Evolutionary conservation across 2,329 filamentous ascomycete species (phyloP), one percentile per base, ranked within the genome.

Genomic region (Leptosphaerulina australis): DNA sequence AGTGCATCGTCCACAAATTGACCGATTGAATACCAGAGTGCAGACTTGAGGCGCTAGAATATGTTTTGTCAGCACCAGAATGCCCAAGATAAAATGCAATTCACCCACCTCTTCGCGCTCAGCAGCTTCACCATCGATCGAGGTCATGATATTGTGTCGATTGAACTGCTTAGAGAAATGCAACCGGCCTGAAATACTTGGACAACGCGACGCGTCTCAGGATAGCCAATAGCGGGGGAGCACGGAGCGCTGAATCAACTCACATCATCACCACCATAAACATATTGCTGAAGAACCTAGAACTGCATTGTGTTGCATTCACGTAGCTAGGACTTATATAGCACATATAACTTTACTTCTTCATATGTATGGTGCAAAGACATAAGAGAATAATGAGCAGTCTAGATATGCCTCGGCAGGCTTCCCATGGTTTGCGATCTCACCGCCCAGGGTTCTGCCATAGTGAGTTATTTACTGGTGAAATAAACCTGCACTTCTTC

Each of bases 1-100:
- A 86, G 87, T 69, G 96, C 88, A 59, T 93, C 86, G 70, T 97
- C 93, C 57, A 96, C 89, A 53, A 95, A 93, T 69, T 72, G 67
- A 50, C 73, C 72, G 53, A 75, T 71, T 18, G 64, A 50, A 63
- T 72, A 74, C 73, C 73, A 75, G 48, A 75, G 71, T 25, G 72
- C 69, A 30, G 73, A 72, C 62, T 75, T 74, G 62, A 75, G 71
- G 30, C 70, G 69, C 72, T 96, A 44, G 14, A 9, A 30, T 28
- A 18, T 18, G 34, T 53, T 21, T 35, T 29, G 21, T 38, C 40
- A 44, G 30, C 22, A 10, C 20, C 11, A 6, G 9, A 3, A 14
- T 8, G 4, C 6, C 5, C 17, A 5, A 29, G 14, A 11, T 2
- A 14, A 12, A 3, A 5, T 1, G 14, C 1, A 2, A 9, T 8